These are phyloP conservation scores for Castanopsis chinensis DNA, from an alignment of 306 rosid genomes.

Conservation along the genomic window DNA sequence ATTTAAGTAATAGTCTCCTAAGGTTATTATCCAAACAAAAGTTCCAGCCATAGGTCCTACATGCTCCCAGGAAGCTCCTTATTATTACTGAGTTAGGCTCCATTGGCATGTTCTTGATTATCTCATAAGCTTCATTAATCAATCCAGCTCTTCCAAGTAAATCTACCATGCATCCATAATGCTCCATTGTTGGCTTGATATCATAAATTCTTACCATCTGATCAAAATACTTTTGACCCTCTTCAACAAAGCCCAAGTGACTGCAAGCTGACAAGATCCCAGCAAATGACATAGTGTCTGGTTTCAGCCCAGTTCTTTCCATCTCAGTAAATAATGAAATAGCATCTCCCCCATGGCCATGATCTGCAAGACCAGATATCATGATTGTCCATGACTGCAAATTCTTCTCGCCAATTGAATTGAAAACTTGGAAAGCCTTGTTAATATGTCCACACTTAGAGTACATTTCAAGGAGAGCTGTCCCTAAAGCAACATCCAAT, in stretches of 20 bases:
- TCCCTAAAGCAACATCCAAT: constrained; percentile 47
- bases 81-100: constrained; percentile 51
- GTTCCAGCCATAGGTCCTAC: constrained; percentile 37
- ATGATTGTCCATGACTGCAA: constrained; percentile 63
- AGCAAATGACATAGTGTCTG: constrained; percentile 50
- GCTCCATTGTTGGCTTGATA: constrained; percentile 53
- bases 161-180: constrained; percentile 70
- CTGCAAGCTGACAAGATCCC: constrained; percentile 67
- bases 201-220: constrained; percentile 45
- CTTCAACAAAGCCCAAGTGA: constrained; percentile 57
- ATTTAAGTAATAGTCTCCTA: constrained; percentile 33
- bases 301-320: constrained; percentile 45
- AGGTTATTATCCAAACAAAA: constrained; percentile 40
- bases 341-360: constrained; percentile 42
- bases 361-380: constrained; percentile 63
- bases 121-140: constrained; percentile 47
- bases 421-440: constrained; percentile 38
- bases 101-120: constrained; percentile 51
- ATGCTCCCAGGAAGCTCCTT: constrained; percentile 63
- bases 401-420: constrained; percentile 43
- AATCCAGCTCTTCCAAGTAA: constrained; percentile 67
- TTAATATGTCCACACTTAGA: constrained; percentile 49
- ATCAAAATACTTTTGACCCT: constrained; percentile 51
- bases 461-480: constrained; percentile 59
- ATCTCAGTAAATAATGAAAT: constrained; percentile 38